phyloP scores from a whole-genome alignment of 1,139 yeast genomes.

The Zygosaccharomyces pseudobailii region DNA sequence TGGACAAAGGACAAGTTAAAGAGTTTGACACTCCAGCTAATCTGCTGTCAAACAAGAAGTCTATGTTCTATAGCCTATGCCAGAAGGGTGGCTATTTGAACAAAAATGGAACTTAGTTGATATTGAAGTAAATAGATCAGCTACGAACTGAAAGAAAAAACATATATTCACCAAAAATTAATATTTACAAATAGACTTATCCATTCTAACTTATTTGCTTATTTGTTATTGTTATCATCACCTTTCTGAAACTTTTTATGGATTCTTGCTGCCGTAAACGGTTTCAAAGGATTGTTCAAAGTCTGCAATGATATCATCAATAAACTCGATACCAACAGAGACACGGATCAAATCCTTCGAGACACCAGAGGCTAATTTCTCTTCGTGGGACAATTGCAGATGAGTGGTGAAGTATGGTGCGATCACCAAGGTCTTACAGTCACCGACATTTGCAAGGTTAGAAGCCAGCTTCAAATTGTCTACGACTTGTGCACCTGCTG shows the following conservation, averaged over 20 bases:
- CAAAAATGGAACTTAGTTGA: not conserved
- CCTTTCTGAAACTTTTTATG: constrained; percentile 4
- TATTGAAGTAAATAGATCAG: too few species aligned
- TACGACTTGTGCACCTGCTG: constrained; percentile 76
- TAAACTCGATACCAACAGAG: constrained; percentile 83
- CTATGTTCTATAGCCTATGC: constrained; percentile 50
- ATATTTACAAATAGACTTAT: constrained; percentile 1
- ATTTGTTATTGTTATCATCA: not conserved
- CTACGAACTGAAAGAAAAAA: not conserved
- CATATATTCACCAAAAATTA: not conserved
- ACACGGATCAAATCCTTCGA: constrained; percentile 83
- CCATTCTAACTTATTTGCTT: not conserved
- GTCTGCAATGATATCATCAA: constrained; percentile 83
- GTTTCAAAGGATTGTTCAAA: constrained; percentile 73
- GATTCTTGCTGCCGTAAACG: constrained; percentile 38
- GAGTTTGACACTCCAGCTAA: constrained; percentile 65
- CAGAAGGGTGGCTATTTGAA: constrained; percentile 41
- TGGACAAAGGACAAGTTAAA: constrained; percentile 61
- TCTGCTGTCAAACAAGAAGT: constrained; percentile 41
- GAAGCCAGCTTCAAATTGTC: constrained; percentile 80
- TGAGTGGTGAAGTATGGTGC: constrained; percentile 96
- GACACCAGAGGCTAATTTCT: constrained; percentile 78
- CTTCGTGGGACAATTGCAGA: constrained; percentile 80
- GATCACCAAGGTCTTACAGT: constrained; percentile 87
- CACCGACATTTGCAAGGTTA: constrained; percentile 95